These are phyloP conservation scores for Monosporozyma servazzii DNA, from an alignment of 805 yeast genomes.

Conservation along the genomic window DNA sequence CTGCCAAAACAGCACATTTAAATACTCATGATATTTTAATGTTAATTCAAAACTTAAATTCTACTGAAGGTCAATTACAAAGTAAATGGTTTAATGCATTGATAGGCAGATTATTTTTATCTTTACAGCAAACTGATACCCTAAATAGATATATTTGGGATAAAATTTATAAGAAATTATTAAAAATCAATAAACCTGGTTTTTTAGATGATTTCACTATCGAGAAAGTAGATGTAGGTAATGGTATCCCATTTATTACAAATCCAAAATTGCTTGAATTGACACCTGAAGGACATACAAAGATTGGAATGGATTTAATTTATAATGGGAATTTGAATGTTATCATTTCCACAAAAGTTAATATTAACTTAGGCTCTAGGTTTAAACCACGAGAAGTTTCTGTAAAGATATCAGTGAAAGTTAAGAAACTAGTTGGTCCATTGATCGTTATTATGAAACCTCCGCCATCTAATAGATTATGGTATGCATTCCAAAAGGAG, in stretches of 20 bases:
- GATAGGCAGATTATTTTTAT: conserved; percentile 71
- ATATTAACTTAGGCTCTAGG: conserved; percentile 63
- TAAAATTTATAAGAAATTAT: conserved; percentile 61
- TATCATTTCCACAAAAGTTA: conserved; percentile 72
- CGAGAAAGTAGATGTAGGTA: conserved; percentile 63
- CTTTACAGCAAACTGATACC: conserved; percentile 61
- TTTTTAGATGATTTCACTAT: conserved; percentile 78
- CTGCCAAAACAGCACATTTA: conserved; percentile 69
- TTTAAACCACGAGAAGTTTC: conserved; percentile 71
- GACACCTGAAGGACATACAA: conserved; percentile 70
- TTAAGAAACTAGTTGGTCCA: conserved; percentile 66
- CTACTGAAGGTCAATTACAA: conserved; percentile 73
- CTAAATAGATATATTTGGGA: conserved; percentile 49
- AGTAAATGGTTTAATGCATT: conserved; percentile 89
- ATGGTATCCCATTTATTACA: conserved; percentile 70
- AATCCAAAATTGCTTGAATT: conserved; percentile 60
- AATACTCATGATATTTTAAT: conserved; percentile 62
- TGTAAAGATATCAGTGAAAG: conserved; percentile 57
- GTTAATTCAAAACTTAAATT: conserved; percentile 66
- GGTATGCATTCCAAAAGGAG: conserved; percentile 81
- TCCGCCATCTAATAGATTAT: conserved; percentile 82
- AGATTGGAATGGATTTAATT: conserved; percentile 48
- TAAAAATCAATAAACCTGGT: conserved; percentile 77
- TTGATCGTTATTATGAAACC: conserved; percentile 64
- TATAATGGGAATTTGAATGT: conserved; percentile 72